Conservation (phyloP, 2,329 filamentous ascomycete species). For the Stagonosporopsis rhizophila region DNA sequence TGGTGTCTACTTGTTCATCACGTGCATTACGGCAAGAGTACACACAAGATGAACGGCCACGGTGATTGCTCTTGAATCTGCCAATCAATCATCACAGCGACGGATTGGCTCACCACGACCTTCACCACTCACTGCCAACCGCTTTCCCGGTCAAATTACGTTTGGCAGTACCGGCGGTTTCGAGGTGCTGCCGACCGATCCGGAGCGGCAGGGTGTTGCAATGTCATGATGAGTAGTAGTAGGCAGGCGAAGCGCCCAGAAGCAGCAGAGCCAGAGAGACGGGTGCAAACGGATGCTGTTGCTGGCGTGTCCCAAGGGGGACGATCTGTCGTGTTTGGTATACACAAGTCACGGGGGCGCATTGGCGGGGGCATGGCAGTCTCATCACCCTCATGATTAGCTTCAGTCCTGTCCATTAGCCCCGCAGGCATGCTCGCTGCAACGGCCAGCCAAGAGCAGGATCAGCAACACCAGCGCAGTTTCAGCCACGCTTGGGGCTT, state of each 20-base stretch:
- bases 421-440: slow-evolving; percentile 10
- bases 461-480: slow-evolving; percentile 32
- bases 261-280: neutral
- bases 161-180: slow-evolving; percentile 1
- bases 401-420: slow-evolving; percentile 1
- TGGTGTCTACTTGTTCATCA: no score
- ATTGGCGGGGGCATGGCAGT: neutral
- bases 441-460: slow-evolving; percentile 27
- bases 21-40: no score
- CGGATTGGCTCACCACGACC: no score
- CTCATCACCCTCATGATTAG: no score
- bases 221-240: no score
- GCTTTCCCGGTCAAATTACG: neutral
- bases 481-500: slow-evolving; percentile 38
- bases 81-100: no score
- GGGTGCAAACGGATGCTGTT: slow-evolving; percentile 8
- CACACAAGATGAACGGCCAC: no score
- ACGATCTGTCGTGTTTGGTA: slow-evolving; percentile 3
- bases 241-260: slow-evolving; percentile 5
- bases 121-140: no score
- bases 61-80: no score
- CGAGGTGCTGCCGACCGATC: slow-evolving; percentile 14
- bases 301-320: no score
- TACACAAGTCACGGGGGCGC: neutral
- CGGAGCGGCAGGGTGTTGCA: slow-evolving; percentile 2